A percentile compares a stretch with the other conserved stretches of the same genome.
Evolutionary conservation across 805 yeast species (phyloP).

Genomic region (Ogataea naganishii): DNA sequence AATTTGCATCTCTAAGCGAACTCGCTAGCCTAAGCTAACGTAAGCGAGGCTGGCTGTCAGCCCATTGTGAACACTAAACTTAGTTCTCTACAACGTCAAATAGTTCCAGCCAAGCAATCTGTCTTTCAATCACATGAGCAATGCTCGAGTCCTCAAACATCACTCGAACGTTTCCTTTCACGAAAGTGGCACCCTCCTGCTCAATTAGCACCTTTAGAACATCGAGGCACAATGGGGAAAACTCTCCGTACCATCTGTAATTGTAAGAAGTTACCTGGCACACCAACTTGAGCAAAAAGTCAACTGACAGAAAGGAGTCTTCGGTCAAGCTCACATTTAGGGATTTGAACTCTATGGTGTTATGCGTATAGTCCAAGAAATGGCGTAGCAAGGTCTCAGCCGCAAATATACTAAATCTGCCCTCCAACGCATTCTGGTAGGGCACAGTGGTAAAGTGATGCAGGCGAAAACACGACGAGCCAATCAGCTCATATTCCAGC

Average conservation of each 20-base stretch:
- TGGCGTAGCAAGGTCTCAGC: conserved; percentile 41
- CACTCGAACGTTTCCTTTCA: conserved; percentile 31
- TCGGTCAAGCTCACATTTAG: conserved; percentile 12
- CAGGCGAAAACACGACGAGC: conserved; percentile 41
- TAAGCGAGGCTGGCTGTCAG: no score
- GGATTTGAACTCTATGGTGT: conserved; percentile 13
- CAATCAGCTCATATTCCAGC: conserved; percentile 68
- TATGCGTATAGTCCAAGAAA: conserved; percentile 21
- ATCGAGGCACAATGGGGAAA: conserved; percentile 34
- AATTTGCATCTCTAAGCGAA: no score
- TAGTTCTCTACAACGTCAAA: conserved; percentile 11
- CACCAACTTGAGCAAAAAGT: conserved; percentile 31
- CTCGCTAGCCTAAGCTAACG: no score
- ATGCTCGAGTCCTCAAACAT: conserved; percentile 20
- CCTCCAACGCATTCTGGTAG: conserved; percentile 41
- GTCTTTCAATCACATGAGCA: conserved; percentile 16
- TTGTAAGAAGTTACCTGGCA: conserved; percentile 52
- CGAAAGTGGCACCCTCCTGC: conserved; percentile 30
- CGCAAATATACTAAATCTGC: conserved; percentile 56
- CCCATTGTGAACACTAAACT: no score
- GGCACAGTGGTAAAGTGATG: conserved; percentile 44
- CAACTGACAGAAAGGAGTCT: conserved; percentile 14
- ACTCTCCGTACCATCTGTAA: conserved; percentile 55
- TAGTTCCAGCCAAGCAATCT: conserved; percentile 22
- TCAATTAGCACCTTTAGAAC: conserved; percentile 27